Evolutionary conservation across 2,329 filamentous ascomycete genomes (phyloP), one percentile per base, ranked within the genome.

Genomic region (Onygena corvina): DNA sequence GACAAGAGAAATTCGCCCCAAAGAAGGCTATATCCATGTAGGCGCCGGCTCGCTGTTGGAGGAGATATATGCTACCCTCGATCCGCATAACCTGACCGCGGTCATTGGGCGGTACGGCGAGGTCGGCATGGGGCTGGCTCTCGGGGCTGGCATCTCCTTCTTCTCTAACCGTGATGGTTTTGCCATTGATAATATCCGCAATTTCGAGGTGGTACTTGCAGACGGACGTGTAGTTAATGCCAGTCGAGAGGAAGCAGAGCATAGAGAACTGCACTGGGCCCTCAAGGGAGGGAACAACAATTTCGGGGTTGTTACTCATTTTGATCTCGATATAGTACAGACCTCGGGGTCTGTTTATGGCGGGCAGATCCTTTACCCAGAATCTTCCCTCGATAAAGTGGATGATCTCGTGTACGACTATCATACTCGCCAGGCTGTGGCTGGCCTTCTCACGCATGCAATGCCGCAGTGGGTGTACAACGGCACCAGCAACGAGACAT

Each of bases 261-360:
- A 78, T 42, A 18, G 59, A 0, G 72, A 75, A 38, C 61, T 75
- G 2, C 75, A 73, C 59, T 75, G 71, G 71, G 70, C 66, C 14
- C 51, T 73, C 25, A 60, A 64, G 4, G 71, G 71, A n/a, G 71
- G 70, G 1, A 69, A 69, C 0, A 66, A 70, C 52, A 71, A 68
- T 48, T 73, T 55, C 44, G 54, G 54, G 21, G 58, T 68, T 34
- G 63, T 69, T 48, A 66, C 70, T 12, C 60, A 57, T 7, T 67
- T 68, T 51, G 65, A 70, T 18, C 57, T 74, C 11, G 59, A 72
- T 69, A 1, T 74, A 1, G 6, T 50, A 11, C 14, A 45, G 30
- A 50, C 30, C 8, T 8, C 38, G 6, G 48, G 48, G 1, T 21
- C 27, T 23, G 14, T 46, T n/a, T 50, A 50, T n/a, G 48, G 48